A percentile compares a stretch with the other conserved stretches of the same genome.
These are phyloP conservation scores for Patellaria atrata DNA, from an alignment of 495 filamentous ascomycete genomes.

Conservation along the genomic window DNA sequence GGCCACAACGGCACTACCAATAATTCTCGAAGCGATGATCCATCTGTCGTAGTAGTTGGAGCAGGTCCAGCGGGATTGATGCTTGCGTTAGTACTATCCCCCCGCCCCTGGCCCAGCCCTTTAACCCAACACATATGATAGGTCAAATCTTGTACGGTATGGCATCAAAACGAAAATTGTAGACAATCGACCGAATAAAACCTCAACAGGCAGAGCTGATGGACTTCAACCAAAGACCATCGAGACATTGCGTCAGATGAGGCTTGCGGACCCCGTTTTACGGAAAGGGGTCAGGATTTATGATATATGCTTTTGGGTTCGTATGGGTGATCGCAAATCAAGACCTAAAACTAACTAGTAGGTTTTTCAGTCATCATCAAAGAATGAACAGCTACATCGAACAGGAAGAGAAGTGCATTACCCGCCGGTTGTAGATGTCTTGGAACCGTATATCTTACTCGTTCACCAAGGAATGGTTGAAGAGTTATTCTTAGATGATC, in stretches of 20 bases:
- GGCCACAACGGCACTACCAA: too few relatives aligned
- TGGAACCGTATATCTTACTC: slow-evolving; percentile 56
- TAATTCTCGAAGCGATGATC: too few relatives aligned
- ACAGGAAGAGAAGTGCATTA: slow-evolving; percentile 58
- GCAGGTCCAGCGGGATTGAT: slow-evolving; percentile 58
- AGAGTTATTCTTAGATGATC: slow-evolving; percentile 48
- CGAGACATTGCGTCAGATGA: slow-evolving; percentile 56
- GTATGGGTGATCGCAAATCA: slow-evolving; percentile 2
- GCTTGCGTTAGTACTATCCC: slow-evolving; percentile 50
- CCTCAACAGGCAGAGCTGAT: slow-evolving; percentile 60
- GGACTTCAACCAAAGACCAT: slow-evolving; percentile 68
- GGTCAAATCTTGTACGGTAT: slow-evolving; percentile 49
- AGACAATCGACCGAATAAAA: slow-evolving; percentile 55
- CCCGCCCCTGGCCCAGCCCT: too few relatives aligned
- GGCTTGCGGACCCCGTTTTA: slow-evolving; percentile 47
- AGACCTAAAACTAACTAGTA: background rate
- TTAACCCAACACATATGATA: too few relatives aligned
- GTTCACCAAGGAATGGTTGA: slow-evolving; percentile 67
- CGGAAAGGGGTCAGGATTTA: slow-evolving; percentile 49
- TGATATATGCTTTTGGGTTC: slow-evolving; percentile 59
- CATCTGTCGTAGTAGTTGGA: slow-evolving; percentile 54
- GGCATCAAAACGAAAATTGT: slow-evolving; percentile 57
- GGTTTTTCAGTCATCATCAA: slow-evolving; percentile 38
- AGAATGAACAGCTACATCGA: slow-evolving; percentile 37
- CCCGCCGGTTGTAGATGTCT: slow-evolving; percentile 53